phyloP scores from a whole-genome alignment of 257 asterid genomes.

The Primulina tabacum region DNA sequence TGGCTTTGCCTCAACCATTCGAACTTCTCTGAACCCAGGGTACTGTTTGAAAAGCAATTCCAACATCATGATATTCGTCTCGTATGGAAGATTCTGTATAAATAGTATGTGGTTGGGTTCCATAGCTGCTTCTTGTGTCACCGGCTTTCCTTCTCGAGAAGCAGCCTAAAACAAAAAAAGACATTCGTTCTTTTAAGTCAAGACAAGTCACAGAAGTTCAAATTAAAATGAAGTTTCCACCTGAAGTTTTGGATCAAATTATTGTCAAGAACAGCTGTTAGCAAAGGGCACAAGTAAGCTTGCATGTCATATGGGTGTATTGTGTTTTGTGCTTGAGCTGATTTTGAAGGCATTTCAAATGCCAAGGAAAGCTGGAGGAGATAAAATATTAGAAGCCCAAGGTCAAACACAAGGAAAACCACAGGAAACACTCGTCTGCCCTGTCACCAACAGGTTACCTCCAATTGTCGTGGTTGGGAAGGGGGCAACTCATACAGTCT shows the following conservation, averaged over 20 bases:
- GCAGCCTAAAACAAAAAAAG: constrained; percentile 48
- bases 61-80: constrained; percentile 87
- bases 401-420: not conserved
- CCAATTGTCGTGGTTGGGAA: not conserved
- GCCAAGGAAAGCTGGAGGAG: not conserved
- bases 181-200: not conserved
- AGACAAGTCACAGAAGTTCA: not conserved
- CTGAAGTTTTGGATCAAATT: not conserved
- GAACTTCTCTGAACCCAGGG: constrained; percentile 93
- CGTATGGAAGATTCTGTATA: constrained; percentile 82
- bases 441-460: not conserved
- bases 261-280: not conserved
- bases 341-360: not conserved
- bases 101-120: constrained; percentile 91
- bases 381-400: not conserved
- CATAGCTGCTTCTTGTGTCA: constrained; percentile 48
- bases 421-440: not conserved
- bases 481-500: not conserved
- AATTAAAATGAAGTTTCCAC: not conserved
- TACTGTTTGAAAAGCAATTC: constrained; percentile 93
- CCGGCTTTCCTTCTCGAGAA: constrained; percentile 55
- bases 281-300: not conserved
- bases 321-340: not conserved
- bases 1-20: constrained; percentile 94
- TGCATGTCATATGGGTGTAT: not conserved